Conservation (phyloP, 768 basidiomycete species). For the Suillus brevipes region DNA sequence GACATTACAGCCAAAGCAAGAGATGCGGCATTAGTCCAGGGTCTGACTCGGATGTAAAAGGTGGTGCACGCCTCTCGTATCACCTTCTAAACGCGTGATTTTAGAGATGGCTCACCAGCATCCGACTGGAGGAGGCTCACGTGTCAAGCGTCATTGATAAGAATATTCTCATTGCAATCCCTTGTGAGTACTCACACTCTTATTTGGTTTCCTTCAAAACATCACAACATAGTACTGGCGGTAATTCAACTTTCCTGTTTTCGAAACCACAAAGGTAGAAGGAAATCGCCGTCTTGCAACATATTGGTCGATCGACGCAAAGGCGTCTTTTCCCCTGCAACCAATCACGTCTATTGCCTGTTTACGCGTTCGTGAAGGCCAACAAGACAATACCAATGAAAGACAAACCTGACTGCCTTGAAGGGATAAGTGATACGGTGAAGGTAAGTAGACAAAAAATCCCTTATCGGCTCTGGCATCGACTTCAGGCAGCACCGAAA, state of each 20-base stretch:
- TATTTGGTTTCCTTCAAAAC: background rate
- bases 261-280: background rate
- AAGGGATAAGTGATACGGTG: too few relatives aligned
- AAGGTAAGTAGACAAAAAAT: too few relatives aligned
- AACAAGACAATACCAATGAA: background rate
- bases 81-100: background rate
- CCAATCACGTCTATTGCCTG: background rate
- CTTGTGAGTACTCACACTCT: background rate
- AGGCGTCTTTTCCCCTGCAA: background rate
- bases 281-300: background rate
- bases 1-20: too few relatives aligned
- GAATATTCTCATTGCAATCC: background rate
- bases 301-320: background rate
- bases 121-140: background rate
- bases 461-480: too few relatives aligned
- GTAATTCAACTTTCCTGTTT: background rate
- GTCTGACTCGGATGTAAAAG: too few relatives aligned
- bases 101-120: background rate
- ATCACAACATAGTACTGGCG: background rate
- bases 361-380: background rate
- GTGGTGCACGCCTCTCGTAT: background rate
- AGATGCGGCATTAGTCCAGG: too few relatives aligned
- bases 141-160: background rate
- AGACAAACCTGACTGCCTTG: background rate
- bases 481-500: too few relatives aligned